Evolutionary conservation across 768 basidiomycete species (phyloP).

Genomic region (Stropharia rugosoannulata): DNA sequence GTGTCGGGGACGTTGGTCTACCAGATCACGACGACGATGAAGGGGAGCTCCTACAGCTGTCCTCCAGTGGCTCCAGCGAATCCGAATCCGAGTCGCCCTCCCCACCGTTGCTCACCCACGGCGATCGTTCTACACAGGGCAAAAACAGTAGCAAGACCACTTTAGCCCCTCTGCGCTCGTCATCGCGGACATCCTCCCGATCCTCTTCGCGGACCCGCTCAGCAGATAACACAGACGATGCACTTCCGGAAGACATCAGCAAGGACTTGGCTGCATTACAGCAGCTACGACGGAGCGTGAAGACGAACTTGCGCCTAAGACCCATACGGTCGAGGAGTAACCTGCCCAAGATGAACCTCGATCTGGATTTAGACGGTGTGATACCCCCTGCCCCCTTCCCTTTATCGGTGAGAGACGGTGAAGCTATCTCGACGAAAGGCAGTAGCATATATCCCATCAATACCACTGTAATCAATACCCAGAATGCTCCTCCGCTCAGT

Average conservation of each 20-base stretch:
- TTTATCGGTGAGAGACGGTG: constrained; percentile 10
- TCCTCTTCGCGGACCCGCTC: too few species aligned
- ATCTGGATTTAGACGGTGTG: constrained; percentile 15
- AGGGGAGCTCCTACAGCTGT: too few species aligned
- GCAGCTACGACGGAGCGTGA: constrained; percentile 66
- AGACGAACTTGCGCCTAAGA: constrained; percentile 74
- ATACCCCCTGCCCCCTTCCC: constrained; percentile 7
- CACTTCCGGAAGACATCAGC: constrained; percentile 58
- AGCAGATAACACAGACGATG: constrained; percentile 26
- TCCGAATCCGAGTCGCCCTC: too few species aligned
- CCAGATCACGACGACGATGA: too few species aligned
- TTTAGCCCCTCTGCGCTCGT: too few species aligned
- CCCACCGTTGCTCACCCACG: too few species aligned
- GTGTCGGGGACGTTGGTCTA: too few species aligned
- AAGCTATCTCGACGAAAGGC: neutral
- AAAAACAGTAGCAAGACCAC: too few species aligned
- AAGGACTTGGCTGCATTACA: constrained; percentile 70
- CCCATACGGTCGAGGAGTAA: constrained; percentile 64
- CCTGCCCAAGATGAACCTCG: constrained; percentile 43
- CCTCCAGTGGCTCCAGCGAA: too few species aligned
- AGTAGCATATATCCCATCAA: too few species aligned
- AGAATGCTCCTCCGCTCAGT: constrained; percentile 22
- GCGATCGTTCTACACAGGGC: too few species aligned
- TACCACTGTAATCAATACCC: neutral
- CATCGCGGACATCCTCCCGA: too few species aligned